Percentiles rank a stretch among this genome's conserved stretches.
Conservation (phyloP, 345 rosid genomes). For the Salix brachista region DNA sequence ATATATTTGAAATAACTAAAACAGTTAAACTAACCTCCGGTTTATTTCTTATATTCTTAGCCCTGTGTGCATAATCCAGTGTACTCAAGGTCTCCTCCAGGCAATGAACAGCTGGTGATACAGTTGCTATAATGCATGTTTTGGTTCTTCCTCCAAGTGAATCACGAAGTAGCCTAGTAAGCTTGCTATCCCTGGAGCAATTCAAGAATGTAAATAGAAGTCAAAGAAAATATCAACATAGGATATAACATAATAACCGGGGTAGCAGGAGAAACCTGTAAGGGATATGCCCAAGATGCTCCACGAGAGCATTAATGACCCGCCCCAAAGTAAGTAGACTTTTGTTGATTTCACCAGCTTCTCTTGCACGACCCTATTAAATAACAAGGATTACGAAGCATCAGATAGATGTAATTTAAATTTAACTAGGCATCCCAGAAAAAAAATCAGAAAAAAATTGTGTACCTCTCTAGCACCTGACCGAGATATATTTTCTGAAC, state of each 20-base stretch:
- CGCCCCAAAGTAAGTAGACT: slow-evolving; percentile 95
- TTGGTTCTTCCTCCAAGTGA: slow-evolving; percentile 99
- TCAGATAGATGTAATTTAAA: slow-evolving; percentile 9
- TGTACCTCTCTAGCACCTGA: slow-evolving; percentile 99
- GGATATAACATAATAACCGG: not conserved
- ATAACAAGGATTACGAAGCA: slow-evolving; percentile 4
- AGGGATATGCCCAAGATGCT: slow-evolving; percentile 96
- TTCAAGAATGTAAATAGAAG: slow-evolving; percentile 4
- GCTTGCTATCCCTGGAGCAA: slow-evolving; percentile 91
- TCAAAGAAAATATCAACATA: not conserved
- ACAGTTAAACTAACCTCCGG: slow-evolving; percentile 65
- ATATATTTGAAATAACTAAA: not conserved
- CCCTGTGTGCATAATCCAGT: slow-evolving; percentile 97
- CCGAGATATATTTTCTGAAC: slow-evolving; percentile 98
- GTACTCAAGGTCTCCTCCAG: slow-evolving; percentile 95
- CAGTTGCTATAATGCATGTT: slow-evolving; percentile 98
- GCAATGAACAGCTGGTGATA: slow-evolving; percentile 99
- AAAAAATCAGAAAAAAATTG: not conserved
- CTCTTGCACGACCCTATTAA: slow-evolving; percentile 90
- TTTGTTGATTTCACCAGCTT: slow-evolving; percentile 99
- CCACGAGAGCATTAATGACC: slow-evolving; percentile 96
- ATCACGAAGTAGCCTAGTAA: slow-evolving; percentile 96
- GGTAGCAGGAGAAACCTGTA: slow-evolving; percentile 53
- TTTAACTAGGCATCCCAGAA: not conserved
- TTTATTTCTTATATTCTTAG: slow-evolving; percentile 87